Evolutionary conservation across 139 green algal genomes (phyloP), one percentile per base, ranked within the genome.

Genomic region (Ulvella scutata): DNA sequence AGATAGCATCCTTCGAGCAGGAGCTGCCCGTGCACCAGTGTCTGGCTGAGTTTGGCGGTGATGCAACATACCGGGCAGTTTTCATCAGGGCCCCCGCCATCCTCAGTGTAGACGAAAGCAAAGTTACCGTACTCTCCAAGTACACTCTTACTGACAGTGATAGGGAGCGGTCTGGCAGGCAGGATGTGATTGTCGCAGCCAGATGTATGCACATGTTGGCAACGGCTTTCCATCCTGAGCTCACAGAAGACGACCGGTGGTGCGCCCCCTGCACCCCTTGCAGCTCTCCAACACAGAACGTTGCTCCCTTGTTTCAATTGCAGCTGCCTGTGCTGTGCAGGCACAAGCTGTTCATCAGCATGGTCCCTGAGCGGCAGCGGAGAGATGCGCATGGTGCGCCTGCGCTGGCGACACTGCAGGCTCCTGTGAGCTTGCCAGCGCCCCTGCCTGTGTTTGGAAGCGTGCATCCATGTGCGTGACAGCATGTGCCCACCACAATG

Each of bases 191-290:
- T 2, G 94, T 99, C 43, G 95, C 90, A 4, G 95, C 98, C 37
- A 78, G 86, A n/a, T 82, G 83, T 29, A 83, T 82, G 2, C 78
- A 86, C 21, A 84, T 98, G 21, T 78, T 98, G 73, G 95, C 92
- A 1, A 99, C 95, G 3, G 88, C 95, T 2, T 99, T 99, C 82
- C 95, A 99, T 77, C 94, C 94, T 33, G 94, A 99, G 84, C 86
- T 99, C 4, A 98, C 94, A 9, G 85, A 82, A 2, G 93, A 98
- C 79, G 44, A 83, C 3, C 83, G 94, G 67, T 97, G 92, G 88
- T 93, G 75, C 20, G 72, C 4, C 33, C 9, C 17, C 9, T 72
- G 10, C 59, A 23, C 17, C 33, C 26, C 26, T 13, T 72, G 10
- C 7, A 33, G 59, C 59, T 10, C 6, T 10, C 9, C 31, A 10